Base-by-base conservation (phyloP, 805 yeast genomes). In the Cephaloascus albidus region DNA sequence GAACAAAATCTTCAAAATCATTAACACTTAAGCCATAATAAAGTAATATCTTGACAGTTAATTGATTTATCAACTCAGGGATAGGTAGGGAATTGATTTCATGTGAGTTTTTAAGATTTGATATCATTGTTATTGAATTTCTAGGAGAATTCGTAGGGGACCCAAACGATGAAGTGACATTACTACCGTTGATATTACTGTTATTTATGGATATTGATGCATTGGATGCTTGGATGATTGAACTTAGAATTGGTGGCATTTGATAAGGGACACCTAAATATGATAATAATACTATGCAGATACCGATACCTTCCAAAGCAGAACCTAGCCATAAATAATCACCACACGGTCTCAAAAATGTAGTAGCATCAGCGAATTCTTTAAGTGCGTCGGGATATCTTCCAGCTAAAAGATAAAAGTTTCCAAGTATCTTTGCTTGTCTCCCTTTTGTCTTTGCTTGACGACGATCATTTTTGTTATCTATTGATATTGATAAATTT, bases 261-360 rank as follows among this genome's bases (percentile, higher is more conserved):
- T 68, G 76, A 42, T 70, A 72, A 0, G 79, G 72, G 2, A 68
- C 61, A 20, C 72, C 77, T 14, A 81, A 55, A 48, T 67, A 78
- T 10, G 81, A 68, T 37, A 85, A 62, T 39, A 88, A 56, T 4
- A 82, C 55, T 33, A 82, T 55, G 43, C 85, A 74, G 1, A 85
- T 76, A 0, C 82, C 83, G 10, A 88, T 61, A 0, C 89, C 86
- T 48, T 88, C 96, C n/a, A 90, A 54, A 0, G 96, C 78, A 20
- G 90, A 81, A 0, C 82, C 97, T 12, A 86, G 67, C 97, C 97
- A 93, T 6, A 93, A 61, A 49, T 74, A 73, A 54, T 93, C 98
- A 38, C 77, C 77, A 2, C 80, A 66, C 10, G 74, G 66, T 43
- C 76, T 77, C 39, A 87, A 59, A 18, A 72, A 60, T 2, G 63